Percentiles rank a stretch among this genome's conserved stretches.
These are phyloP conservation scores for Cytospora paraplurivora DNA, from an alignment of 2,329 filamentous ascomycete species.

Conservation along the genomic window DNA sequence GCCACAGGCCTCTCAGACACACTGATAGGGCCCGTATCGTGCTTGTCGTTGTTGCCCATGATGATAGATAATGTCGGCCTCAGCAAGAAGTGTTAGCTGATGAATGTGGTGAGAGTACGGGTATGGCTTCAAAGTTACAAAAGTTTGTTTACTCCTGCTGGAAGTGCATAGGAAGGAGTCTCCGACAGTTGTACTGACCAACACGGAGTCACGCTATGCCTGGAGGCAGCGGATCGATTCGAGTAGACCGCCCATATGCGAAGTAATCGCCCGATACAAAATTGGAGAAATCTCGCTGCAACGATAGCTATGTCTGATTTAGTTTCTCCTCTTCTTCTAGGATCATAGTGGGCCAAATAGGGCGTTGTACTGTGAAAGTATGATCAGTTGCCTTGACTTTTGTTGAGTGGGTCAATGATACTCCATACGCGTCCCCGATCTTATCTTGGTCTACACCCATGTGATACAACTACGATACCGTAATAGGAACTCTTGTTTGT, in stretches of 20 bases:
- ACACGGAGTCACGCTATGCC: not conserved
- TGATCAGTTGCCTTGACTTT: not conserved
- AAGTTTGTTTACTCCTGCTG: too few relatives aligned
- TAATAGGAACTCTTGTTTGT: too few relatives aligned
- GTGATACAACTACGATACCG: too few relatives aligned
- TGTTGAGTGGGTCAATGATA: not conserved
- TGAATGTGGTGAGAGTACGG: not conserved
- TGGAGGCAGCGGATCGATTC: not conserved
- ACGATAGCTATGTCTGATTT: not conserved
- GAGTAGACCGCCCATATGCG: not conserved
- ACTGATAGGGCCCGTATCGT: not conserved
- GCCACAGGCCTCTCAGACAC: not conserved
- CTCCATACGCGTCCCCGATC: not conserved
- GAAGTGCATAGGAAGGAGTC: not conserved
- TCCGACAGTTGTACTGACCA: not conserved
- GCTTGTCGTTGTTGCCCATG: conserved; percentile 2
- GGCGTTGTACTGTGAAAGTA: not conserved
- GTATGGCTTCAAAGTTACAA: not conserved
- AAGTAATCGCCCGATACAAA: not conserved
- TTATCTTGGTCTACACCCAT: not conserved
- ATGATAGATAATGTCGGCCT: not conserved
- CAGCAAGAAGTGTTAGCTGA: not conserved
- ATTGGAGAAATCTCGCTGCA: not conserved
- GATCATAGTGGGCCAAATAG: not conserved
- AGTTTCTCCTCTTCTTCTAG: not conserved